phyloP scores from a whole-genome alignment of 805 yeast genomes.

The Tetrapisispora fleetii region DNA sequence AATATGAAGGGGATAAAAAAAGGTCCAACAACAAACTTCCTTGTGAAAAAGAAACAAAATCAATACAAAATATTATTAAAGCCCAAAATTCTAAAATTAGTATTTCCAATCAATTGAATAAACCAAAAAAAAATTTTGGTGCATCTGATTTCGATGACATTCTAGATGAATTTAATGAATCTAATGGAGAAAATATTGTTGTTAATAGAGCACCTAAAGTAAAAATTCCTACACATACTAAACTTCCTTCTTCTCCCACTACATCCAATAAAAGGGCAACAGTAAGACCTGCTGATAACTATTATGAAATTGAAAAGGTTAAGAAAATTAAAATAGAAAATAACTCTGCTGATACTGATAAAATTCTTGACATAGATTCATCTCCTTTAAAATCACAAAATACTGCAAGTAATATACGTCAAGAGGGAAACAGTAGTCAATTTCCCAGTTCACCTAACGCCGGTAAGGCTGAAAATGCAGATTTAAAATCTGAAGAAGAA shows the following conservation, averaged over 20 bases:
- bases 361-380: conserved; percentile 12
- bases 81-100: conserved; percentile 41
- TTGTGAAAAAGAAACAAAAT: conserved; percentile 6
- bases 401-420: background rate
- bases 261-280: conserved; percentile 1
- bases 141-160: conserved; percentile 60
- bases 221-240: background rate
- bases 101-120: conserved; percentile 11
- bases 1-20: conserved; percentile 10
- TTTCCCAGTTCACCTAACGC: conserved; percentile 3
- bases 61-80: conserved; percentile 39
- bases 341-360: conserved; percentile 5
- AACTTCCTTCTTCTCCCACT: conserved; percentile 8
- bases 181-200: conserved; percentile 4
- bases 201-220: background rate
- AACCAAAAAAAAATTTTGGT: conserved; percentile 35
- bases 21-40: conserved; percentile 17
- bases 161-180: conserved; percentile 39
- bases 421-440: conserved; percentile 1
- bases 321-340: conserved; percentile 11
- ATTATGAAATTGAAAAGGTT: background rate
- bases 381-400: conserved; percentile 20
- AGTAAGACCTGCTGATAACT: background rate
- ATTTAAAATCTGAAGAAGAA: conserved; percentile 27
- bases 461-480: conserved; percentile 1